Evolutionary conservation across 129 eudicot species (phyloP).

Genomic region (Kitagawia praeruptora): DNA sequence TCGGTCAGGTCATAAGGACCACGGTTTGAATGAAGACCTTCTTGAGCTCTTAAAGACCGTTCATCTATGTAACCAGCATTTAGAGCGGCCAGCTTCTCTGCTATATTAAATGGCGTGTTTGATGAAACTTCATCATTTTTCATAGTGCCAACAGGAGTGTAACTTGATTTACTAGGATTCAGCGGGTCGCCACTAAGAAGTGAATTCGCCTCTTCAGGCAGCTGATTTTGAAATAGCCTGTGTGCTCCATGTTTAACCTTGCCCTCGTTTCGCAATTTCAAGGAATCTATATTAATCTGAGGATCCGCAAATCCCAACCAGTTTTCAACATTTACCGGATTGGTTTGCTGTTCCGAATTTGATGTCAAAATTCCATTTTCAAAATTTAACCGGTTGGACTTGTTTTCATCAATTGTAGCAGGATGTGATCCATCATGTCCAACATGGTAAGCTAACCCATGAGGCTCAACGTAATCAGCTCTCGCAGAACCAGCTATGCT

Average conservation of each 20-base stretch:
- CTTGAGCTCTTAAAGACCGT: conserved; percentile 23
- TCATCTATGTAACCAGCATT: conserved; percentile 39
- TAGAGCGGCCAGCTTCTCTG: conserved; percentile 60
- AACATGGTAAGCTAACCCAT: conserved; percentile 22
- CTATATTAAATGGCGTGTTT: conserved; percentile 33
- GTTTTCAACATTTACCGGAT: conserved; percentile 30
- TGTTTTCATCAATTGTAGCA: conserved; percentile 27
- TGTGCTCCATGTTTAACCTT: conserved; percentile 21
- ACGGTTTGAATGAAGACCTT: conserved; percentile 26
- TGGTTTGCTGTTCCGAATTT: conserved; percentile 27
- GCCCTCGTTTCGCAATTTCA: conserved; percentile 24
- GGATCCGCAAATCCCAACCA: conserved; percentile 51
- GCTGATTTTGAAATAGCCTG: conserved; percentile 34
- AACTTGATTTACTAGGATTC: conserved; percentile 19
- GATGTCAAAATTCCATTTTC: conserved; percentile 23
- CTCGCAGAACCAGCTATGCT: conserved; percentile 38
- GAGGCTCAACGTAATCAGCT: conserved; percentile 29
- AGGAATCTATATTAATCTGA: conserved; percentile 22
- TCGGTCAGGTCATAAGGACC: conserved; percentile 47
- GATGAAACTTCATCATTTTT: conserved; percentile 21
- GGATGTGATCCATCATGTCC: conserved; percentile 22
- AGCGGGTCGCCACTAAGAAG: conserved; percentile 25
- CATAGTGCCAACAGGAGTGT: conserved; percentile 16
- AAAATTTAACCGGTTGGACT: conserved; percentile 25
- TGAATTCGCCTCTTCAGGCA: conserved; percentile 72